Evolutionary conservation across 495 filamentous ascomycete genomes (phyloP), one percentile per base, ranked within the genome.

Genomic region (Talaromyces ruber): DNA sequence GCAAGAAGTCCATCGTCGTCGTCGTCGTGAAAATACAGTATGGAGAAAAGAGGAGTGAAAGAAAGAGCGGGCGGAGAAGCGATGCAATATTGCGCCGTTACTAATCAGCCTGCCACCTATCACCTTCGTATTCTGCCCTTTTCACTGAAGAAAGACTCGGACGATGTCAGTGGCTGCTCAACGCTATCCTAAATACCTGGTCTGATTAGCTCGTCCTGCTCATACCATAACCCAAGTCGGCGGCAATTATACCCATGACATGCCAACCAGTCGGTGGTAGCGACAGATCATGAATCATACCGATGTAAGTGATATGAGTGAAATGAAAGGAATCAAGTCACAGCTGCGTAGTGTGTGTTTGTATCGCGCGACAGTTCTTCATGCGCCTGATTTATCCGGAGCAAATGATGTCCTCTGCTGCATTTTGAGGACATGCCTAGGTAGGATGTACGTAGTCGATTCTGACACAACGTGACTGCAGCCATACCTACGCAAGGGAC

Each of bases 321-420:
- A 29, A 6, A 29, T 29, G 28, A 29, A 29, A 29, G 28, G 28
- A 29, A 29, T 3, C 3, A 3, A 29, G 28, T 29, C 28, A 29
- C 6, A 6, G 28, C 3, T 37, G 32, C 32, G n/a, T n/a, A n/a
- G n/a, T n/a, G n/a, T n/a, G 14, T 47, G 43, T 21, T 21, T 54
- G 51, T 26, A 53, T 54, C 26, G 51, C n/a, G 51, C 51, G 51
- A 54, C 51, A 54, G 51, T 52, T 52, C 18, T 52, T 25, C 47
- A 52, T 52, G 47, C 51, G n/a, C 18, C 43, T 47, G 43, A 47
- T 47, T 47, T 18, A 54, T 26, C 51, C 51, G 51, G 26, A 26
- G 26, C n/a, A 6, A 47, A 47, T 21, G 43, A 47, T 21, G 8
- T 21, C 7, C n/a, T 3, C 43, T 47, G n/a, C 43, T 47, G 43